Conservation (phyloP, 495 filamentous ascomycete genomes). For the Aspergillus asperescens region DNA sequence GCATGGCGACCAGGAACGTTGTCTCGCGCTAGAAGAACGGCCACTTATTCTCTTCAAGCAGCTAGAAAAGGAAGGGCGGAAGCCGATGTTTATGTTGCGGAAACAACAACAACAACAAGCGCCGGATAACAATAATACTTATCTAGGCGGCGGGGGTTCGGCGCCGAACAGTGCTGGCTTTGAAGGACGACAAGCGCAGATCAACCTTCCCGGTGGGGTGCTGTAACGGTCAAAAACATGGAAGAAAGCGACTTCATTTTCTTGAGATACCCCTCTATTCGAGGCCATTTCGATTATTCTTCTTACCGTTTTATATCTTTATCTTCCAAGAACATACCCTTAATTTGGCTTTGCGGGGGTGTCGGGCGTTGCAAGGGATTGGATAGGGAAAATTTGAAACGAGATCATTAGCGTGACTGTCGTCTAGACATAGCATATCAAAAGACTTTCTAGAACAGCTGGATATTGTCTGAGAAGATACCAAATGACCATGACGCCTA, state of each 20-base stretch:
- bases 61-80: conserved; percentile 89
- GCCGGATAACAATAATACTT: conserved; percentile 21
- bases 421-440: background rate
- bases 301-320: background rate
- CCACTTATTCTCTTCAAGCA: conserved; percentile 96
- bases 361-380: conserved; percentile 3
- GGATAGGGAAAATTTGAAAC: background rate
- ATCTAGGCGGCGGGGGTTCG: conserved; percentile 23
- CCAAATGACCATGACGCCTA: conserved; percentile 29
- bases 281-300: background rate
- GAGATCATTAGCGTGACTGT: background rate
- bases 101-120: conserved; percentile 51
- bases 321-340: background rate
- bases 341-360: background rate
- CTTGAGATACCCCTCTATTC: conserved; percentile 2
- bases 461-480: no score
- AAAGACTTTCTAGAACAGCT: background rate
- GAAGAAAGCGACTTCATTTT: background rate
- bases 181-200: conserved; percentile 36
- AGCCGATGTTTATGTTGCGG: conserved; percentile 98
- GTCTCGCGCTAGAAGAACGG: conserved; percentile 84
- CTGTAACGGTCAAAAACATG: conserved; percentile 22
- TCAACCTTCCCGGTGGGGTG: conserved; percentile 43
- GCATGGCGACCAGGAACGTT: conserved; percentile 93
- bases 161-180: conserved; percentile 42